Percentiles rank a stretch among this genome's conserved stretches.
Evolutionary conservation across 495 filamentous ascomycete species (phyloP).

Genomic region (Tuber brumale): DNA sequence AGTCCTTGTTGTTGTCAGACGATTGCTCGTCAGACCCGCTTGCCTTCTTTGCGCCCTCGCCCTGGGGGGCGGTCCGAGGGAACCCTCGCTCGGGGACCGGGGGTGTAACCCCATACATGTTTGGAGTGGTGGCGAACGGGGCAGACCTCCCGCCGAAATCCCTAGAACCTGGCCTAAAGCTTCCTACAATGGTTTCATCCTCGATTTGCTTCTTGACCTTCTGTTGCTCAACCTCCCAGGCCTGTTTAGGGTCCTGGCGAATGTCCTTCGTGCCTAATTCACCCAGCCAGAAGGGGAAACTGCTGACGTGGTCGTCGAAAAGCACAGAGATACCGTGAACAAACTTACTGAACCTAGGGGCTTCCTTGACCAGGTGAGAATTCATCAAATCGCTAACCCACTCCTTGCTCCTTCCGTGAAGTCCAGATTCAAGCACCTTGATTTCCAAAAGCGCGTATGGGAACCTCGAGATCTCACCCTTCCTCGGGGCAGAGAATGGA

Average conservation of each 20-base stretch:
- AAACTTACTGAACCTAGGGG: constrained; percentile 91
- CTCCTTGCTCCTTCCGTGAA: constrained; percentile 49
- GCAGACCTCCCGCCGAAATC: constrained; percentile 35
- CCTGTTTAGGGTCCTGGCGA: constrained; percentile 78
- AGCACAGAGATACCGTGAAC: constrained; percentile 84
- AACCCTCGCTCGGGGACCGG: constrained; percentile 21
- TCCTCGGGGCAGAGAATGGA: constrained; percentile 74
- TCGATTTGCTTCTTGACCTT: constrained; percentile 66
- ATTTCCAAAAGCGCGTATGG: constrained; percentile 89
- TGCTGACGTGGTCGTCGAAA: constrained; percentile 95
- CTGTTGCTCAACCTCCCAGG: constrained; percentile 82
- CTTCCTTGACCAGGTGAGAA: constrained; percentile 83
- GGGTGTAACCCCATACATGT: constrained; percentile 22
- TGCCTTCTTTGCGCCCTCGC: constrained; percentile 13
- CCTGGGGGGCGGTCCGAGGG: constrained; percentile 20
- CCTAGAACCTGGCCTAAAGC: constrained; percentile 55
- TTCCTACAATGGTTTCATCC: constrained; percentile 82
- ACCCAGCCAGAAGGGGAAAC: constrained; percentile 88
- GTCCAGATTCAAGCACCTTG: constrained; percentile 53
- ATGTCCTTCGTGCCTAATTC: constrained; percentile 80
- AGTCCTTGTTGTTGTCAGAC: constrained; percentile 25
- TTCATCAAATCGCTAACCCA: constrained; percentile 88
- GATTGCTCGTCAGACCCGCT: constrained; percentile 10
- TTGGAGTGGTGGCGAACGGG: constrained; percentile 17
- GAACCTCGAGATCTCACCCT: constrained; percentile 87